Conservation (phyloP, 306 rosid genomes). For the Rosa persica region DNA sequence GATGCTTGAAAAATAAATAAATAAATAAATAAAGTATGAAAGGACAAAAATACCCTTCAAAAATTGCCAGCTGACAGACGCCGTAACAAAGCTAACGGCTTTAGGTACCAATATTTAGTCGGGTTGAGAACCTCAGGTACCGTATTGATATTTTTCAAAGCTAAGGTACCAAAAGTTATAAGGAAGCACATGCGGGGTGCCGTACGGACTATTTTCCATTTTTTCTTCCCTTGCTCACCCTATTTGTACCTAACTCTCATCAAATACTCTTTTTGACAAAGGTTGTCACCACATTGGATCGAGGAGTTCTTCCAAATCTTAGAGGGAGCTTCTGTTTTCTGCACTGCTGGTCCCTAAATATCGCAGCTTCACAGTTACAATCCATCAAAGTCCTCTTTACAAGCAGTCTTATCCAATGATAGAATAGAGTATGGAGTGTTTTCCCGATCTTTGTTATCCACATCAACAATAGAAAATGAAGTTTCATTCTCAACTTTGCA, state of each 20-base stretch:
- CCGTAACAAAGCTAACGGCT: too few relatives aligned
- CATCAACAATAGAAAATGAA: background rate
- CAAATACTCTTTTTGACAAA: background rate
- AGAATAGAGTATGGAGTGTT: background rate
- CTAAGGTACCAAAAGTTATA: too few relatives aligned
- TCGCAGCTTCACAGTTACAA: conserved; percentile 23
- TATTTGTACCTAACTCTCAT: background rate
- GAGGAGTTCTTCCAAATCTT: background rate
- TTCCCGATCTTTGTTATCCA: conserved; percentile 3
- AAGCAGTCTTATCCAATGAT: background rate
- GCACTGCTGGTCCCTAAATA: background rate
- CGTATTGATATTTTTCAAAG: too few relatives aligned
- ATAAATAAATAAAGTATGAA: too few relatives aligned
- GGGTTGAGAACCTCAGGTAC: too few relatives aligned
- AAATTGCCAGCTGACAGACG: too few relatives aligned
- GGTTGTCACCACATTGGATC: background rate
- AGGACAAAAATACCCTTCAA: too few relatives aligned
- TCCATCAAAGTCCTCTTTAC: conserved; percentile 17
- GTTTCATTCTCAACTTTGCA: background rate
- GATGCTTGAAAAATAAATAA: too few relatives aligned
- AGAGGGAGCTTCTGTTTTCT: conserved; percentile 17
- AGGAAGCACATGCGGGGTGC: too few relatives aligned
- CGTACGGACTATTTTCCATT: too few relatives aligned
- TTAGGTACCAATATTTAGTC: too few relatives aligned
- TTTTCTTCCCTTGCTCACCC: background rate